Conservation (phyloP, 371 early-diverging fungal genomes). For the Ordospora colligata region DNA sequence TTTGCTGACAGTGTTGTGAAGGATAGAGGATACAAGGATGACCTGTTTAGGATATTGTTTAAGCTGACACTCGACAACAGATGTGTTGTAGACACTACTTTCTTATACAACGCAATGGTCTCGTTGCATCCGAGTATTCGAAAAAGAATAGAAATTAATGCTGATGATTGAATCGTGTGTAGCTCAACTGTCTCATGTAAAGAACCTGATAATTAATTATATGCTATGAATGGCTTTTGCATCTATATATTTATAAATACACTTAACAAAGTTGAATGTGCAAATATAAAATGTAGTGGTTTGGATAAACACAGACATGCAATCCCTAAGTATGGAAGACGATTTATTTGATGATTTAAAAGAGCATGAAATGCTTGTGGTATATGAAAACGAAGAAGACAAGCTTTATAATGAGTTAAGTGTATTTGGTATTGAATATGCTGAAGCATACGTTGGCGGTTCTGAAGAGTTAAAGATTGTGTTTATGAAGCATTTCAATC, state of each 20-base stretch:
- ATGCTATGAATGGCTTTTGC: neutral
- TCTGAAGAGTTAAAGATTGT: neutral
- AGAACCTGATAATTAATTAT: too few relatives aligned
- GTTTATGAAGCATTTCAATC: constrained; percentile 25
- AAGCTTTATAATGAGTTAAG: neutral
- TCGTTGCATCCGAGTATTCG: constrained; percentile 59
- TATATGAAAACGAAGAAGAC: constrained; percentile 14
- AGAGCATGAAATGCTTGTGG: constrained; percentile 16
- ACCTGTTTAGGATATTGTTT: constrained; percentile 52
- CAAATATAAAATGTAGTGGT: neutral
- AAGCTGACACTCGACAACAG: constrained; percentile 40
- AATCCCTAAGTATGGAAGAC: too few relatives aligned
- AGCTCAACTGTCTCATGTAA: too few relatives aligned
- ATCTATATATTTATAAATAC: neutral
- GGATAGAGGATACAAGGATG: constrained; percentile 41
- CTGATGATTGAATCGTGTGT: neutral
- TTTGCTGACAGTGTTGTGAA: constrained; percentile 59
- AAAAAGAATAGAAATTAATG: constrained; percentile 44
- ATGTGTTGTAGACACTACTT: constrained; percentile 46
- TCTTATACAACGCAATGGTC: constrained; percentile 51
- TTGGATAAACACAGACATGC: neutral
- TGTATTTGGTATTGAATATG: neutral
- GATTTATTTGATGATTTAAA: constrained; percentile 12
- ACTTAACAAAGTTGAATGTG: neutral
- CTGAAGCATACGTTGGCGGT: constrained; percentile 5